Evolutionary conservation across 306 rosid genomes (phyloP), one percentile per base, ranked within the genome.

Genomic region (Dryas octopetala): DNA sequence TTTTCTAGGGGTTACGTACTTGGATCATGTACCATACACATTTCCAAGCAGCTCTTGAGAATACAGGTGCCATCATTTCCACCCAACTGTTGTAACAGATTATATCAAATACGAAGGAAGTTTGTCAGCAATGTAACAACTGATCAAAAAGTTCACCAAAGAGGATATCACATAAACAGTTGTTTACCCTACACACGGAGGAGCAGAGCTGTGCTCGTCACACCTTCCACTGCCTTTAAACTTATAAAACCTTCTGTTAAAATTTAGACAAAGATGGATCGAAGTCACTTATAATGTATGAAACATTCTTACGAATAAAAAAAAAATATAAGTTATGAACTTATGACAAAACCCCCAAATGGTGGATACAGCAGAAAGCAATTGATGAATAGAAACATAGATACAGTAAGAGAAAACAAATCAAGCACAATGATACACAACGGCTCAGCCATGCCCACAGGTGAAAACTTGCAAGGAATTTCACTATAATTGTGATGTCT

Each of bases 1-100:
- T 58, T 65, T 47, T 26, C 44, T 47, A n/a, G 66, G 13, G 23
- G 11, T 75, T 67, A 40, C n/a, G 38, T 84, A 94, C 98, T 94
- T 94, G 98, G 76, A 91, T 85, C 89, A 94, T 87, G 82, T 89
- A 87, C 98, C 98, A 94, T 44, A 84, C 93, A 58, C 98, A 94
- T 80, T 49, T 83, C 98, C 98, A 94, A 59, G 96, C 87, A 15
- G 73, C 83, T 74, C 80, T 89, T 52, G 98, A 86, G 77, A 94
- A 91, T 81, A 94, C 98, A 1, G 98, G 98, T 50, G 97, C 98
- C 98, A 94, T 94, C 96, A 91, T 91, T 88, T 94, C 98, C 81
- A 94, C 98, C 97, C 97, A 94, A 71, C 98, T 94, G 86, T 61
- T 62, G 68, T 12, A 40, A 80, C 68, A 74, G 71, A 74, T 41